Percentiles rank a stretch among this genome's conserved stretches.
Conservation (phyloP, 2,329 filamentous ascomycete species). For the Exophiala spinifera region DNA sequence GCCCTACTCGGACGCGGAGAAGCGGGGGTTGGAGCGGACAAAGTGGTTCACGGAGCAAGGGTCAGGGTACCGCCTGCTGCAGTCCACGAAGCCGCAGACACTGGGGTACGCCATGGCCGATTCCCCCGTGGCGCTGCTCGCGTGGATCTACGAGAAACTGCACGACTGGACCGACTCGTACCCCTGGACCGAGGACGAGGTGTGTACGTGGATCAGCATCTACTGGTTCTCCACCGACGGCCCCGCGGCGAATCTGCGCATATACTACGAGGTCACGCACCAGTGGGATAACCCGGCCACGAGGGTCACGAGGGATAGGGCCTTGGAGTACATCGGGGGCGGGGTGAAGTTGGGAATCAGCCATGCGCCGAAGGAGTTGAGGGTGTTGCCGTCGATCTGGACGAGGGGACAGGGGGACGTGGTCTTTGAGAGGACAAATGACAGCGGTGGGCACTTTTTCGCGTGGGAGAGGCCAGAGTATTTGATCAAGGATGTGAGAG, state of each 20-base stretch:
- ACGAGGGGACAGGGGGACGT: conserved; percentile 50
- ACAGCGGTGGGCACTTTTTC: conserved; percentile 53
- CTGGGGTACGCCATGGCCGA: conserved; percentile 67
- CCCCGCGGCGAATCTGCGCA: conserved; percentile 62
- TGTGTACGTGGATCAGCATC: conserved; percentile 70
- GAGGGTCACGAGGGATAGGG: conserved; percentile 23
- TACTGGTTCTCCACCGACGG: conserved; percentile 71
- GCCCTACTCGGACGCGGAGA: conserved; percentile 54
- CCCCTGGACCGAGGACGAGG: conserved; percentile 71
- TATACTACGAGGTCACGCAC: conserved; percentile 68
- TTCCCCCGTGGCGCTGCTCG: conserved; percentile 65
- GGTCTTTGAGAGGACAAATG: conserved; percentile 44
- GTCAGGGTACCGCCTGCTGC: conserved; percentile 56
- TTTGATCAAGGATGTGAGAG: conserved; percentile 45
- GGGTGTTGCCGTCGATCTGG: conserved; percentile 51
- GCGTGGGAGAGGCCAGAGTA: conserved; percentile 51
- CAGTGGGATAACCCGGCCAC: conserved; percentile 20
- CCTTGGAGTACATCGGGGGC: conserved; percentile 32
- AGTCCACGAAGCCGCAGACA: conserved; percentile 69
- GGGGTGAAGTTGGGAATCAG: conserved; percentile 53
- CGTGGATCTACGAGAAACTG: conserved; percentile 80
- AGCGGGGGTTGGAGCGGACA: conserved; percentile 51
- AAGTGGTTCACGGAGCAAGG: conserved; percentile 55
- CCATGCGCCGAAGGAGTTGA: conserved; percentile 52
- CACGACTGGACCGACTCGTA: conserved; percentile 73